Evolutionary conservation across 2,329 filamentous ascomycete species (phyloP).

Genomic region (Penicillium expansum): DNA sequence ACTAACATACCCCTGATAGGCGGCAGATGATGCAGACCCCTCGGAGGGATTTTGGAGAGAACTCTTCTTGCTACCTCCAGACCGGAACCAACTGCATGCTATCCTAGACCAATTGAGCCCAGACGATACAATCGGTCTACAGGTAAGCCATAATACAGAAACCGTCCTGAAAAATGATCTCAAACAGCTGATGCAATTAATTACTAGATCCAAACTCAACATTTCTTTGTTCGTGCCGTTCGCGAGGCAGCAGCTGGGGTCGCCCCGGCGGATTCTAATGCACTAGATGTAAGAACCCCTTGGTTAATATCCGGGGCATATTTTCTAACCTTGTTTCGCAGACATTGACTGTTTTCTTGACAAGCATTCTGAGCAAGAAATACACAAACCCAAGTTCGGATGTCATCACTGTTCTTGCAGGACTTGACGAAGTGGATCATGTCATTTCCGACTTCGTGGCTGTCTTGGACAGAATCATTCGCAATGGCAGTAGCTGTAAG

Average conservation of each 20-base stretch:
- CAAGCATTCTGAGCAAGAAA: slow-evolving; percentile 76
- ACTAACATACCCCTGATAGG: slow-evolving; percentile 42
- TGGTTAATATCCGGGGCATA: background rate
- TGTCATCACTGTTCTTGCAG: slow-evolving; percentile 84
- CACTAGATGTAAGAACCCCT: slow-evolving; percentile 67
- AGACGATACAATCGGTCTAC: slow-evolving; percentile 71
- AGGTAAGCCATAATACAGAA: slow-evolving; percentile 47
- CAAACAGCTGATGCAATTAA: slow-evolving; percentile 15
- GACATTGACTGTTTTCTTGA: slow-evolving; percentile 87
- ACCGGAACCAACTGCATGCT: slow-evolving; percentile 64
- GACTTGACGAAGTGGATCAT: slow-evolving; percentile 80
- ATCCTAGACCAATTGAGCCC: slow-evolving; percentile 69
- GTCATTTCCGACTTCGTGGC: slow-evolving; percentile 87
- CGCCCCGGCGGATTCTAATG: slow-evolving; percentile 68
- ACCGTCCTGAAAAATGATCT: background rate
- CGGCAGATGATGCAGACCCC: slow-evolving; percentile 65
- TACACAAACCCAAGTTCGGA: slow-evolving; percentile 96
- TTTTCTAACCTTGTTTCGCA: slow-evolving; percentile 51
- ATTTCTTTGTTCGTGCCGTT: slow-evolving; percentile 74
- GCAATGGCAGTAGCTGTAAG: slow-evolving; percentile 69
- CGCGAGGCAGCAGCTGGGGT: slow-evolving; percentile 61
- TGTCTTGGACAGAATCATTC: slow-evolving; percentile 77
- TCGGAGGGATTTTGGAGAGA: slow-evolving; percentile 94
- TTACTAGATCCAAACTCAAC: slow-evolving; percentile 62
- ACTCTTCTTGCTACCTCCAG: slow-evolving; percentile 86